phyloP scores from a whole-genome alignment of 2,329 filamentous ascomycete species.

The Fusarium newnesense region DNA sequence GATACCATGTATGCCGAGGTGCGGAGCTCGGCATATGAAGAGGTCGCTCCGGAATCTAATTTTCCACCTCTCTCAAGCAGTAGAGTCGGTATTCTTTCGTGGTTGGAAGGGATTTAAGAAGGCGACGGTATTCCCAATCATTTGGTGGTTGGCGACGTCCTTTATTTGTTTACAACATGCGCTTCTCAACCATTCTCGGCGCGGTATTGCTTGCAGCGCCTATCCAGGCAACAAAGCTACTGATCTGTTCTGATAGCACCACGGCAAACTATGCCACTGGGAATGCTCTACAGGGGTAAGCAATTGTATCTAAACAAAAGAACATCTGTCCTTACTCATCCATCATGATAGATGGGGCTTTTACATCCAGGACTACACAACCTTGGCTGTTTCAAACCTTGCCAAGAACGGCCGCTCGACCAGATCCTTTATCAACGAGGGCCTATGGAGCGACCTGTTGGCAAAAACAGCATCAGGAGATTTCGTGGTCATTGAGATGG shows the following conservation, averaged over 20 bases:
- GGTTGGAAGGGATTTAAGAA: accelerated
- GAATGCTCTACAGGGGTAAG: neutral
- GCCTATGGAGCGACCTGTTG: neutral
- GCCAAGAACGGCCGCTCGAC: neutral
- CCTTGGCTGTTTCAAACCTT: neutral
- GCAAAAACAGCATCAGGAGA: neutral
- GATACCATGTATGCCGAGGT: neutral
- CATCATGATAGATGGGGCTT: neutral
- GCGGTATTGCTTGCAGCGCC: neutral
- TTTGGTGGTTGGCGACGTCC: accelerated
- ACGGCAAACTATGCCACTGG: neutral
- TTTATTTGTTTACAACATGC: neutral
- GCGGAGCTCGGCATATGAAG: neutral
- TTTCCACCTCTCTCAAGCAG: neutral
- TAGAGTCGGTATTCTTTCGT: accelerated
- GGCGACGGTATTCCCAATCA: accelerated
- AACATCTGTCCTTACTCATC: neutral
- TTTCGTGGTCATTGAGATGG: neutral
- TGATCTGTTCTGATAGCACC: neutral
- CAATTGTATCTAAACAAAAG: accelerated
- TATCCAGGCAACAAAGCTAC: neutral
- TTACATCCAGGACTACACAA: neutral
- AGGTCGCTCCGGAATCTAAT: neutral
- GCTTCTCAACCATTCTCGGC: neutral
- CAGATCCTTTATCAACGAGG: neutral